Evolutionary conservation across 2,329 filamentous ascomycete species (phyloP), one percentile per base, ranked within the genome.

Genomic region (Arachnomyces sp.): DNA sequence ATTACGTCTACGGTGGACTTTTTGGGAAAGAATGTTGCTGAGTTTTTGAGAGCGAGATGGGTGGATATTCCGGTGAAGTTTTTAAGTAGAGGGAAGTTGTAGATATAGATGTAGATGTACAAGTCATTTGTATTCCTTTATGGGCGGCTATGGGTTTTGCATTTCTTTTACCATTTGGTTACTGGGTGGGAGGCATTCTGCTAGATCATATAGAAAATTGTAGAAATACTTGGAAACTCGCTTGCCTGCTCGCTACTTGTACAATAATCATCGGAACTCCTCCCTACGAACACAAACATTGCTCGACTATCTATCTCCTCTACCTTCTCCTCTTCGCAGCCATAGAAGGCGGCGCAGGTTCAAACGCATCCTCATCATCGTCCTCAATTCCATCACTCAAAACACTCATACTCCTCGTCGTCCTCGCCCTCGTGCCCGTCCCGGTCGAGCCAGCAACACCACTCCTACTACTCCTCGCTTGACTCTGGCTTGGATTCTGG

Each of bases 311-410:
- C 5, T 25, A 25, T 5, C 20, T 9, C 5, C 9, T 43, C 42
- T 53, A 57, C 37, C 53, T 58, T 32, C 45, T 49, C 31, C 49
- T 45, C 28, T 41, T 43, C 15, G 44, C 43, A 25, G 49, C 52
- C 41, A 48, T 48, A 9, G 44, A 43, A 9, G 53, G 37, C 20
- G 50, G 48, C 15, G 49, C 47, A n/a, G 66, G 61, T 48, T 70
- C 67, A 56, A 71, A 71, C 9, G 64, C 67, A 55, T 70, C 66
- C 13, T 66, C 63, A 38, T 66, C 62, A 39, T 64, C 57, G 43
- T 63, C 61, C 35, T 64, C 64, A 41, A 61, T 64, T 40, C 63
- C 63, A 36, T 61, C 61, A 38, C 62, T 65, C 8, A 62, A 43
- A 7, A 59, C 53, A 42, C 58, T 63, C n/a, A 55, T 43, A 14